These are phyloP conservation scores for Cymbopogon citratus DNA, from an alignment of 176 grass and related monocot genomes.

Conservation along the genomic window DNA sequence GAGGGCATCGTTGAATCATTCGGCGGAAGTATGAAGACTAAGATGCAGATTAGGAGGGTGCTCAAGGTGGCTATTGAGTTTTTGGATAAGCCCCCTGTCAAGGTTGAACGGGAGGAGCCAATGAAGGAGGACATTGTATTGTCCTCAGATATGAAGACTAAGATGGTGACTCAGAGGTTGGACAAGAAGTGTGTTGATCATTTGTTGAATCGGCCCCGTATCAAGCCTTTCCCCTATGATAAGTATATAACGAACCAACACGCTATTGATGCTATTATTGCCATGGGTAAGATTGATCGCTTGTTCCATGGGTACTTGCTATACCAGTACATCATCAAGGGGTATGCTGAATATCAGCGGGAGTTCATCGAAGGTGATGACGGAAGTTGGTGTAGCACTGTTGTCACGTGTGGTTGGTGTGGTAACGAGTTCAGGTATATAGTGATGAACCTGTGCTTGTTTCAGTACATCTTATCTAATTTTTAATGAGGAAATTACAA, in stretches of 20 bases:
- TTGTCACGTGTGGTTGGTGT: too few species aligned
- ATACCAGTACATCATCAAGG: neutral
- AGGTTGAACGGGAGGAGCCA: too few species aligned
- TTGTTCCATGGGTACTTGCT: neutral
- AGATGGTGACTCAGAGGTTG: neutral
- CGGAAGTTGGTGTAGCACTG: too few species aligned
- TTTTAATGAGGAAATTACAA: neutral
- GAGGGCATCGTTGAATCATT: too few species aligned
- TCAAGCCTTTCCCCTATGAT: neutral
- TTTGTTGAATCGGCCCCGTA: neutral
- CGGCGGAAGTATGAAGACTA: too few species aligned
- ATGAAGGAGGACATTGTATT: neutral
- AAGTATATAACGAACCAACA: fast-evolving
- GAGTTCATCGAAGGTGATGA: neutral
- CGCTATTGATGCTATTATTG: neutral
- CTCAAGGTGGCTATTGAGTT: too few species aligned
- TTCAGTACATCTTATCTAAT: too few species aligned
- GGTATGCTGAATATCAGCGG: neutral
- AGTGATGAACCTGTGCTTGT: too few species aligned
- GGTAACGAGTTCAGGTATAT: too few species aligned
- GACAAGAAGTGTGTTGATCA: neutral
- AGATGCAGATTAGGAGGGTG: neutral
- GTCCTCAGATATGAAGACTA: neutral
- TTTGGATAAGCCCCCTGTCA: too few species aligned
- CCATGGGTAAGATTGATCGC: too few species aligned